phyloP scores from a whole-genome alignment of 805 yeast species.

The Yarrowia porcina region DNA sequence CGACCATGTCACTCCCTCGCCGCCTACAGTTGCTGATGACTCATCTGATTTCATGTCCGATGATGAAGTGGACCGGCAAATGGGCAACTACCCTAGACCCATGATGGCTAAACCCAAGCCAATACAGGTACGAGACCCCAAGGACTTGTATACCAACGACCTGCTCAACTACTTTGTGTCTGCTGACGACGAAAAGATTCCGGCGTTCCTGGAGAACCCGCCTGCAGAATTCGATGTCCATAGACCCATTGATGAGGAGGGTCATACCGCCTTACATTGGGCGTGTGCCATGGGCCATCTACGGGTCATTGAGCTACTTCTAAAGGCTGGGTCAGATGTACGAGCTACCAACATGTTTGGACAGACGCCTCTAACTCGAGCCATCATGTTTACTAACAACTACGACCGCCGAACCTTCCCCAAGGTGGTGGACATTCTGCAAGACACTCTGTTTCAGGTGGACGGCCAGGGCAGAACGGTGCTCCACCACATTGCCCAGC shows the following conservation, averaged over 20 bases:
- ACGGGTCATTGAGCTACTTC: constrained; percentile 68
- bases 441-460: constrained; percentile 70
- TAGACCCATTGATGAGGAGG: constrained; percentile 88
- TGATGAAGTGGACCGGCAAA: constrained; percentile 29
- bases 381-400: constrained; percentile 84
- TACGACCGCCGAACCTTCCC: constrained; percentile 78
- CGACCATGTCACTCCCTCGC: constrained; percentile 23
- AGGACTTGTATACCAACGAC: constrained; percentile 44
- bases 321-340: constrained; percentile 72
- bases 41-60: constrained; percentile 26
- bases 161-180: constrained; percentile 54
- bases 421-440: constrained; percentile 67
- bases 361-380: constrained; percentile 81
- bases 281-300: constrained; percentile 93
- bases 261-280: constrained; percentile 95
- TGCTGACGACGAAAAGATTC: constrained; percentile 57
- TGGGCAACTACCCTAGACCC: constrained; percentile 28
- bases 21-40: constrained; percentile 21
- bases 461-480: constrained; percentile 74
- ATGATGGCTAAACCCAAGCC: constrained; percentile 28
- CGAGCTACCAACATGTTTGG: constrained; percentile 62
- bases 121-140: constrained; percentile 25
- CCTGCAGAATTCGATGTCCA: constrained; percentile 65
- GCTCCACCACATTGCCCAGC: constrained; percentile 77
- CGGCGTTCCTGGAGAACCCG: constrained; percentile 61